A percentile compares a stretch with the other conserved stretches of the same genome.
phyloP scores from a whole-genome alignment of 1,284 basidiomycete species.

The Ganoderma lucidum region DNA sequence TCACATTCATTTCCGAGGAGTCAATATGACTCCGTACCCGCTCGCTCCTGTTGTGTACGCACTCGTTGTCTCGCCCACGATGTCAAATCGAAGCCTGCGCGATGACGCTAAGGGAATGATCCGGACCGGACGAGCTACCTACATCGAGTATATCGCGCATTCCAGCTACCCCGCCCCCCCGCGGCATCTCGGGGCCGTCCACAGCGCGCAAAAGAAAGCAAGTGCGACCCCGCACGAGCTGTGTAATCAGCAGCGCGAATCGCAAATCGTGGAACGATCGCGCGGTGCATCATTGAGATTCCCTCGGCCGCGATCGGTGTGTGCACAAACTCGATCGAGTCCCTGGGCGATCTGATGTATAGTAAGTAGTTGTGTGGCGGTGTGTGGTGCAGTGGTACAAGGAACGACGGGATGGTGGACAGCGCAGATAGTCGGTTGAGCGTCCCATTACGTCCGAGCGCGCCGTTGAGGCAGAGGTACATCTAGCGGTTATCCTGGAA shows the following conservation, averaged over 20 bases:
- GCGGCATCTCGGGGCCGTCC: constrained; percentile 2
- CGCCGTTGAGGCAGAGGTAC: not conserved
- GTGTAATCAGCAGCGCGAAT: constrained; percentile 26
- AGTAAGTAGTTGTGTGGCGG: constrained; percentile 18
- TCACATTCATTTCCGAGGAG: not conserved
- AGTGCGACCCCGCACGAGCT: constrained; percentile 13
- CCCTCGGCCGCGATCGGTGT: constrained; percentile 29
- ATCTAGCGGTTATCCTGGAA: not conserved
- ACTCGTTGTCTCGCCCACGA: not conserved
- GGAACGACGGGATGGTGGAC: constrained; percentile 15
- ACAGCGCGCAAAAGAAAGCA: constrained; percentile 19
- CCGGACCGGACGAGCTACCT: constrained; percentile 19
- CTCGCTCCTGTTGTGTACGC: not conserved
- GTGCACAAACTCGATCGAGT: constrained; percentile 28
- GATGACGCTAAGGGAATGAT: constrained; percentile 31
- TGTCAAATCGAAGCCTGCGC: constrained; percentile 7
- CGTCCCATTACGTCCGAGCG: not conserved
- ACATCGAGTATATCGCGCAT: constrained; percentile 30
- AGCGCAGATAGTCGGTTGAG: constrained; percentile 1
- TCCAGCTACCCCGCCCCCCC: constrained; percentile 23
- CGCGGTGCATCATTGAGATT: constrained; percentile 29
- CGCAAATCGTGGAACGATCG: constrained; percentile 29
- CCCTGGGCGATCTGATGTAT: constrained; percentile 33
- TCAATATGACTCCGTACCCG: not conserved
- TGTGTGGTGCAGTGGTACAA: constrained; percentile 30